Conservation (phyloP, 2,329 filamentous ascomycete species). For the Ophiobolus disseminans region DNA sequence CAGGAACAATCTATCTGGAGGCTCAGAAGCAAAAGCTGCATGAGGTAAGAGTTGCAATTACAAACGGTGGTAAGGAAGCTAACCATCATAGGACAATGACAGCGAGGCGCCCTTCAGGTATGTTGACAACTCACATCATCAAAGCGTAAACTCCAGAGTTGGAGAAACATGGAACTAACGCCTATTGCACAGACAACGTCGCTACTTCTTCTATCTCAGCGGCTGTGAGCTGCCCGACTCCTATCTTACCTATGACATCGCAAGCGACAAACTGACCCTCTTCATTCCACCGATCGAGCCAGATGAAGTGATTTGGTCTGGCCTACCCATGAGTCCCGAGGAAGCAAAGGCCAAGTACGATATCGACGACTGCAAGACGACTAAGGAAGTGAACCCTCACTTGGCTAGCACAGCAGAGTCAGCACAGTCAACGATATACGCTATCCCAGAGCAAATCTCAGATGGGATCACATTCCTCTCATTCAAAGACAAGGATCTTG, state of each 20-base stretch:
- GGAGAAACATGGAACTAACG: neutral
- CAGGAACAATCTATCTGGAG: slow-evolving; percentile 86
- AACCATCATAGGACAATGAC: slow-evolving; percentile 72
- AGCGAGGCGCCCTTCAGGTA: slow-evolving; percentile 81
- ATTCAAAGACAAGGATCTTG: slow-evolving; percentile 70
- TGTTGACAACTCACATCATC: slow-evolving; percentile 7
- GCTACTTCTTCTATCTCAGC: slow-evolving; percentile 93
- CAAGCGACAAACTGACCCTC: slow-evolving; percentile 74
- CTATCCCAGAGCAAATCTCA: slow-evolving; percentile 79
- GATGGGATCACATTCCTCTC: slow-evolving; percentile 73
- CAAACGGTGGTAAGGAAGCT: slow-evolving; percentile 1
- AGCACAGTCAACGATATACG: slow-evolving; percentile 66
- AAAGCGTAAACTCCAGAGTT: neutral
- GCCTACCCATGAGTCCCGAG: slow-evolving; percentile 77
- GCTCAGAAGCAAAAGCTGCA: slow-evolving; percentile 79
- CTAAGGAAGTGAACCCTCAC: slow-evolving; percentile 77
- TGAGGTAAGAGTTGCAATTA: slow-evolving; percentile 59
- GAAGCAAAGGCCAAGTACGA: slow-evolving; percentile 75
- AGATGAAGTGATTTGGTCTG: slow-evolving; percentile 93
- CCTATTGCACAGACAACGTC: slow-evolving; percentile 72
- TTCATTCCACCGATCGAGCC: slow-evolving; percentile 90
- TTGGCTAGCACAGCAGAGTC: slow-evolving; percentile 63
- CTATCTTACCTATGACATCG: slow-evolving; percentile 80
- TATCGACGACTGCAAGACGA: slow-evolving; percentile 73
- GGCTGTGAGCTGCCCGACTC: slow-evolving; percentile 84